Percentiles rank a stretch among this genome's conserved stretches.
phyloP scores from a whole-genome alignment of 441 rosid genomes.

The Gossypium lobatum region DNA sequence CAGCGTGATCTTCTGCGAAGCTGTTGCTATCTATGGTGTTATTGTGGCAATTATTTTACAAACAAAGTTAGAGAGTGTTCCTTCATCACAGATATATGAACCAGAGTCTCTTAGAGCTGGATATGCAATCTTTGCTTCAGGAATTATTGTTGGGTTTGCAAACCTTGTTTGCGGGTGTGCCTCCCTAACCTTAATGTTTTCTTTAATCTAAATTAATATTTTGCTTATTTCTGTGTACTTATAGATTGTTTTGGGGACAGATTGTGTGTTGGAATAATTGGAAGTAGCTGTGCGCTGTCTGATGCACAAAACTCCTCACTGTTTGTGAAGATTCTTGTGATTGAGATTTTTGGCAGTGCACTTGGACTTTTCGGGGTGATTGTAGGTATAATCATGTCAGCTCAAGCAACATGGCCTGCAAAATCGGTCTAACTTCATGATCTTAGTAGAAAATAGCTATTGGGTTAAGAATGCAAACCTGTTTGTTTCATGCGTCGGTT shows the following conservation, averaged over 20 bases:
- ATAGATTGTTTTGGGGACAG: conserved; percentile 32
- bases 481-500: conserved; percentile 10
- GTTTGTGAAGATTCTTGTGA: conserved; percentile 96
- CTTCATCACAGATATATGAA: conserved; percentile 47
- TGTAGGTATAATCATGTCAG: conserved; percentile 96
- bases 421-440: conserved; percentile 24
- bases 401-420: conserved; percentile 97
- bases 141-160: conserved; percentile 94
- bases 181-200: conserved; percentile 22
- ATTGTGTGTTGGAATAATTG: conserved; percentile 91
- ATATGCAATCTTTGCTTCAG: conserved; percentile 94
- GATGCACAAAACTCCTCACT: conserved; percentile 97
- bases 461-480: conserved; percentile 5
- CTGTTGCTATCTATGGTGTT: conserved; percentile 97
- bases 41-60: conserved; percentile 93
- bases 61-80: conserved; percentile 93
- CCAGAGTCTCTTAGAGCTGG: conserved; percentile 96
- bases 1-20: conserved; percentile 98
- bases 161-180: conserved; percentile 94
- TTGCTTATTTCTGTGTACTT: not conserved
- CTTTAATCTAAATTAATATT: conserved; percentile 3
- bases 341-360: conserved; percentile 96
- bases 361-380: conserved; percentile 96
- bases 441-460: conserved; percentile 7
- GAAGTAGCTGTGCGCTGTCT: conserved; percentile 94